Evolutionary conservation across 1,139 yeast genomes (phyloP).

Genomic region (Yarrowia galli): DNA sequence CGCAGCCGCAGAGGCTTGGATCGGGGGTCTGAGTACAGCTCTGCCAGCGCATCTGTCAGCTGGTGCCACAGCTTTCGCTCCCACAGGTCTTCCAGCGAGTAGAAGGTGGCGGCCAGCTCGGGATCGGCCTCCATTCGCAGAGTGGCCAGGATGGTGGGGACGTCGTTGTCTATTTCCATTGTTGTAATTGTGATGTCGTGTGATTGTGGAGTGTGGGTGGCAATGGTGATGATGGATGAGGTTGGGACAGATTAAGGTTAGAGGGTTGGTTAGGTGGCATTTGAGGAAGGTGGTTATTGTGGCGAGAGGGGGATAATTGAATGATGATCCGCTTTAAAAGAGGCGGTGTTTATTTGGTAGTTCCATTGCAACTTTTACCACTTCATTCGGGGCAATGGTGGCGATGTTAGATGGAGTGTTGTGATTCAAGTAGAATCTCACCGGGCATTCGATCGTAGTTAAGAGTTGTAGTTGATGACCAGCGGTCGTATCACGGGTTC

Average conservation of each 20-base stretch:
- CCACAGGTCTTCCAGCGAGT: constrained; percentile 82
- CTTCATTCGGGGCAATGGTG: not conserved
- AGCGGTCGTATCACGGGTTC: not conserved
- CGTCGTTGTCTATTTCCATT: constrained; percentile 45
- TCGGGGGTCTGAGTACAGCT: constrained; percentile 63
- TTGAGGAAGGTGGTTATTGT: not conserved
- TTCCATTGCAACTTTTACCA: not conserved
- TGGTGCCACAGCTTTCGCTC: constrained; percentile 85
- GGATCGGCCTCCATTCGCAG: constrained; percentile 74
- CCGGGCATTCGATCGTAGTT: too few species aligned
- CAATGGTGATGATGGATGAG: not conserved
- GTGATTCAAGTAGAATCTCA: not conserved
- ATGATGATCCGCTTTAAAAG: too few species aligned
- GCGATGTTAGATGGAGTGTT: not conserved
- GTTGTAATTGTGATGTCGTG: constrained; percentile 17
- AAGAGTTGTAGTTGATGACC: too few species aligned
- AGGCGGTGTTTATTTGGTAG: too few species aligned
- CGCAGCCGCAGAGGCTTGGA: constrained; percentile 65
- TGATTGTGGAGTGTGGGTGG: constrained; percentile 11
- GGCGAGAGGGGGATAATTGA: too few species aligned
- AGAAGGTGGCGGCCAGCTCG: constrained; percentile 68
- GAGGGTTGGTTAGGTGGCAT: not conserved
- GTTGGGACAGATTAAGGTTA: constrained; percentile 10
- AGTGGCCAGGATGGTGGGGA: constrained; percentile 69
- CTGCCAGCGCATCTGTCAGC: constrained; percentile 72